Percentiles rank a stretch among this genome's conserved stretches.
Conservation (phyloP, 148 eudicot genomes). For the Rhododendron kiyosumense region DNA sequence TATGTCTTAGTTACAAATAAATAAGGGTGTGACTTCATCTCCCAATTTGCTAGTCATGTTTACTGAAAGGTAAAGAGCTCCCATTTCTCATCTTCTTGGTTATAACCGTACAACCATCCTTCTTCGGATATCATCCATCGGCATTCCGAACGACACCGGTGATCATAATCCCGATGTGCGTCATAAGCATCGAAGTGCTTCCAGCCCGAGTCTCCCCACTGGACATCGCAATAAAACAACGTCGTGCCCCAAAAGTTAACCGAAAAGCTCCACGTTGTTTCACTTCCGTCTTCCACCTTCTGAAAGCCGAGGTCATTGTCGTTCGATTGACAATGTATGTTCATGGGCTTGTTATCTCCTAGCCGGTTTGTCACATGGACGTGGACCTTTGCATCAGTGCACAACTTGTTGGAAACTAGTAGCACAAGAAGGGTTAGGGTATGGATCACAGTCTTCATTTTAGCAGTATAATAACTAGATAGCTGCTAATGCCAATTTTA, state of each 20-base stretch:
- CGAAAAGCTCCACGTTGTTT: slow-evolving; percentile 17
- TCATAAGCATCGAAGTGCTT: slow-evolving; percentile 23
- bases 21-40: background rate
- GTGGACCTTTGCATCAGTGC: background rate
- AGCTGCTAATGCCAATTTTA: background rate
- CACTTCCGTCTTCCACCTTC: background rate
- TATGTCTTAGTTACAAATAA: background rate
- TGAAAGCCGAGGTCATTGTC: slow-evolving; percentile 27
- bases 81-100: slow-evolving; percentile 2
- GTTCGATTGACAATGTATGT: slow-evolving; percentile 22
- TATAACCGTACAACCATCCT: slow-evolving; percentile 15
- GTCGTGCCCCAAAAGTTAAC: slow-evolving; percentile 26
- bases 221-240: slow-evolving; percentile 24
- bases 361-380: slow-evolving; percentile 20
- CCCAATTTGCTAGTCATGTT: background rate
- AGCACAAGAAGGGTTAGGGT: background rate
- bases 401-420: background rate
- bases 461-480: background rate
- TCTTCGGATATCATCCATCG: slow-evolving; percentile 26
- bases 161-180: background rate
- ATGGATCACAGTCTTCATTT: background rate
- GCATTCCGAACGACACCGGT: slow-evolving; percentile 8
- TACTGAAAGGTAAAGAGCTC: background rate
- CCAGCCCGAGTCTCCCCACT: slow-evolving; percentile 17
- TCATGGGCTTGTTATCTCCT: slow-evolving; percentile 1